A percentile compares a stretch with the other conserved stretches of the same genome.
Conservation (phyloP, 176 grass and related monocot genomes). For the Zea luxurians region DNA sequence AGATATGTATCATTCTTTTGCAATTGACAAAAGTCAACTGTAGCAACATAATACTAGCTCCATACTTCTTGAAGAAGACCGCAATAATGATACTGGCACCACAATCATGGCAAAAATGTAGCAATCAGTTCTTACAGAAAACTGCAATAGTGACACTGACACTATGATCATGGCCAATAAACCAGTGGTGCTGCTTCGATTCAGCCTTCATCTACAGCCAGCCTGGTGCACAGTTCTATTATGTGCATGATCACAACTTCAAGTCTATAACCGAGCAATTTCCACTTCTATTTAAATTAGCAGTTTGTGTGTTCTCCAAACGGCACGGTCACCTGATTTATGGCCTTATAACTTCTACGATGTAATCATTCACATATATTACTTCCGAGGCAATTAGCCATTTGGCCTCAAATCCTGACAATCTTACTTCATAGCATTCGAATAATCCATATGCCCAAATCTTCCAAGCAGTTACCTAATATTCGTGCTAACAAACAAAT, state of each 20-base stretch:
- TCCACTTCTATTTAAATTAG: neutral
- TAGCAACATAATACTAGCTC: neutral
- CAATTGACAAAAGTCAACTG: conserved; percentile 28
- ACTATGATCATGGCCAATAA: neutral
- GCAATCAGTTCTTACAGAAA: neutral
- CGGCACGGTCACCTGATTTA: neutral
- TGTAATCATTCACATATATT: neutral
- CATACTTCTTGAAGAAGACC: neutral
- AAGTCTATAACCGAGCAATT: conserved; percentile 1
- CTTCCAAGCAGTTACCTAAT: neutral
- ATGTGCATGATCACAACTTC: neutral
- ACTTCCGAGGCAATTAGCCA: neutral
- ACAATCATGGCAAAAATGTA: conserved; percentile 4
- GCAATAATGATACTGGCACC: neutral
- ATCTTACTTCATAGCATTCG: neutral
- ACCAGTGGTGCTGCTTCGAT: conserved; percentile 19
- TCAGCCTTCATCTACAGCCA: conserved; percentile 14
- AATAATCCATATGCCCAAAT: neutral
- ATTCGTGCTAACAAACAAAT: neutral
- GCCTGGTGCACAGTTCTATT: neutral
- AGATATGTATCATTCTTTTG: neutral
- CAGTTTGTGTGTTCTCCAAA: neutral
- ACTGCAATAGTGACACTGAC: neutral
- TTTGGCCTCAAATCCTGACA: neutral
- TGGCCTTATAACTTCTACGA: neutral